phyloP scores from a whole-genome alignment of 2,329 filamentous ascomycete genomes.

The Xylariaceae sp. region DNA sequence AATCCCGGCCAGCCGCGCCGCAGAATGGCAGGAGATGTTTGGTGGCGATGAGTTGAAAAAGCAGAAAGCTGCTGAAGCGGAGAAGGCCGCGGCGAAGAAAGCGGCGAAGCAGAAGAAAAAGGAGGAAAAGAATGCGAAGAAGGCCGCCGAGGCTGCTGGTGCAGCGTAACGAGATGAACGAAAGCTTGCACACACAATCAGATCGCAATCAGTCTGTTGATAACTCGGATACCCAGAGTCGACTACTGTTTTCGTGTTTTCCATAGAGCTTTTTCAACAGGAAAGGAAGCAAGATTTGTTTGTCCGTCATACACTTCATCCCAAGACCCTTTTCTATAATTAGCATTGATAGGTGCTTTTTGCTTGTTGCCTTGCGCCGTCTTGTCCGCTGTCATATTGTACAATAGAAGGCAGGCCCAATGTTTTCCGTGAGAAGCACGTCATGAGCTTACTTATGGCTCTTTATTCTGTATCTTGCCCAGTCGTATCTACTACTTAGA shows the following conservation, averaged over 20 bases:
- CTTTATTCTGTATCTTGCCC: too few species aligned
- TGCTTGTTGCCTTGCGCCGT: too few species aligned
- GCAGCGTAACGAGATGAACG: background rate
- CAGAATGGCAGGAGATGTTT: conserved; percentile 72
- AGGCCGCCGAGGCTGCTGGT: conserved; percentile 17
- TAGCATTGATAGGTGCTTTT: too few species aligned
- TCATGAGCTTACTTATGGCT: too few species aligned
- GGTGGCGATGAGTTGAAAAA: conserved; percentile 61
- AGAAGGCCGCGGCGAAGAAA: conserved; percentile 47
- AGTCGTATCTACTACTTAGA: too few species aligned
- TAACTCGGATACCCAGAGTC: background rate
- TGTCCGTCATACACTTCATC: background rate
- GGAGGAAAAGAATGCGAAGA: conserved; percentile 42
- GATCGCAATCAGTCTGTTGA: background rate
- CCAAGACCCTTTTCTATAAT: too few species aligned
- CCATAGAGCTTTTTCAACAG: background rate
- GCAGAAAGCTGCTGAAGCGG: conserved; percentile 55
- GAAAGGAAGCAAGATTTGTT: background rate
- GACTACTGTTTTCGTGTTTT: background rate
- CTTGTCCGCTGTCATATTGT: too few species aligned
- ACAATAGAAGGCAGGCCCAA: too few species aligned
- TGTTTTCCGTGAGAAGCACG: too few species aligned
- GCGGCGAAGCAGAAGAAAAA: conserved; percentile 46
- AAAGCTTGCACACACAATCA: background rate
- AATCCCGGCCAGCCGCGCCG: conserved; percentile 75